These are phyloP conservation scores for Saccharomycopsis vini DNA, from an alignment of 805 yeast species.

Conservation along the genomic window DNA sequence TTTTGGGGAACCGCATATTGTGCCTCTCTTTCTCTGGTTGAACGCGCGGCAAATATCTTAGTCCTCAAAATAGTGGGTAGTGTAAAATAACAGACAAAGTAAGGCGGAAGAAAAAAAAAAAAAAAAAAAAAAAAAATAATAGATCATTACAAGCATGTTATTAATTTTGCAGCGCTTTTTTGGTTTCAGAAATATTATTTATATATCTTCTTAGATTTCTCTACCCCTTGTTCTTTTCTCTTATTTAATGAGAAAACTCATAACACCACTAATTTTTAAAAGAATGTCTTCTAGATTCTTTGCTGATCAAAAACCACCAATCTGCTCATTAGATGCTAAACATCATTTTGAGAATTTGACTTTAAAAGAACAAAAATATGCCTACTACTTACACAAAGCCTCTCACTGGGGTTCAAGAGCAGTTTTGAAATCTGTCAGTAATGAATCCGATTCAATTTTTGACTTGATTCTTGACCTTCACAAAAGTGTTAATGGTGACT, in stretches of 20 bases:
- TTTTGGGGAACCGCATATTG: too few species aligned
- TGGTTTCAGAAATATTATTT: too few species aligned
- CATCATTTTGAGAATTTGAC: constrained; percentile 60
- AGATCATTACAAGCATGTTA: too few species aligned
- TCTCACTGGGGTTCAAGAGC: constrained; percentile 78
- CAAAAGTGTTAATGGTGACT: constrained; percentile 38
- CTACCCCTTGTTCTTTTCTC: too few species aligned
- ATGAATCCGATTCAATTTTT: constrained; percentile 68
- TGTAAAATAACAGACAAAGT: too few species aligned
- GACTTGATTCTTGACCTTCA: constrained; percentile 62
- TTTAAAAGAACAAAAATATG: constrained; percentile 54
- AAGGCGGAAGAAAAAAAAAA: too few species aligned
- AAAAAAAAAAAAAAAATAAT: too few species aligned
- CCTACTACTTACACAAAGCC: constrained; percentile 77
- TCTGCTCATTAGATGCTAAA: constrained; percentile 60
- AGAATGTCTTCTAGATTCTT: constrained; percentile 23
- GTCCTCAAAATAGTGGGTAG: too few species aligned
- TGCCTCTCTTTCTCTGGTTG: too few species aligned
- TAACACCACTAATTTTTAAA: constrained; percentile 7
- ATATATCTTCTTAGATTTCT: neutral
- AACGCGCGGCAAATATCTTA: too few species aligned
- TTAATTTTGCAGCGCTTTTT: too few species aligned
- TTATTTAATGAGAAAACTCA: constrained; percentile 5
- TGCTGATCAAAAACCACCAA: constrained; percentile 62
- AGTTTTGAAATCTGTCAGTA: constrained; percentile 71